Base-by-base conservation (phyloP, 495 filamentous ascomycete genomes). In the Amniculicola lignicola region DNA sequence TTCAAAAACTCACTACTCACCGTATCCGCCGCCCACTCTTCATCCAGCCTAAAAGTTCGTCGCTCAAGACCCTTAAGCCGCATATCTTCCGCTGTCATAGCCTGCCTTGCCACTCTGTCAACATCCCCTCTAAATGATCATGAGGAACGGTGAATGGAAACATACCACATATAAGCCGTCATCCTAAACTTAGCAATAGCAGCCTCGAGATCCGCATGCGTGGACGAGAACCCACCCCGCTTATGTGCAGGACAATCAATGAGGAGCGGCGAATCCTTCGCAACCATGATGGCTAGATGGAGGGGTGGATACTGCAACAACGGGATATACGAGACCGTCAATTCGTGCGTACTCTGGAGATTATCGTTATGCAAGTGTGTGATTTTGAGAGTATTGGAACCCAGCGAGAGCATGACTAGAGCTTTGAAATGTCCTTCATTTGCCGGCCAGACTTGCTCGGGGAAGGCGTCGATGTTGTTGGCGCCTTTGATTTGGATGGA, bases 81-180 rank as follows among this genome's bases (percentile, higher is more conserved):
- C 53, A 79, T 60, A 41, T 79, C 75, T 45, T 78, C 74, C 12
- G 74, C 76, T 2, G 73, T 75, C 22, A 76, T 68, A 25, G 75
- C 72, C 50, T 79, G 76, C 69, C 74, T n/a, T n/a, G n/a, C n/a
- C n/a, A n/a, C n/a, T n/a, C n/a, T n/a, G n/a, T n/a, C n/a, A n/a
- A n/a, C n/a, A n/a, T n/a, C n/a, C n/a, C n/a, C n/a, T n/a, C n/a
- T n/a, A n/a, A n/a, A n/a, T n/a, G n/a, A n/a, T n/a, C n/a, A n/a
- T n/a, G n/a, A n/a, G n/a, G n/a, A n/a, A n/a, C n/a, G n/a, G n/a
- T n/a, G n/a, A n/a, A n/a, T n/a, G n/a, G n/a, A n/a, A n/a, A n/a
- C n/a, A n/a, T n/a, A n/a, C n/a, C n/a, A 74, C 72, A 78, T 76
- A 64, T 76, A 75, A 27, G 73, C 76, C 14, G 76, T 71, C 70